Evolutionary conservation across 2,329 filamentous ascomycete species (phyloP), one percentile per base, ranked within the genome.

Genomic region (Colletotrichum sp.): DNA sequence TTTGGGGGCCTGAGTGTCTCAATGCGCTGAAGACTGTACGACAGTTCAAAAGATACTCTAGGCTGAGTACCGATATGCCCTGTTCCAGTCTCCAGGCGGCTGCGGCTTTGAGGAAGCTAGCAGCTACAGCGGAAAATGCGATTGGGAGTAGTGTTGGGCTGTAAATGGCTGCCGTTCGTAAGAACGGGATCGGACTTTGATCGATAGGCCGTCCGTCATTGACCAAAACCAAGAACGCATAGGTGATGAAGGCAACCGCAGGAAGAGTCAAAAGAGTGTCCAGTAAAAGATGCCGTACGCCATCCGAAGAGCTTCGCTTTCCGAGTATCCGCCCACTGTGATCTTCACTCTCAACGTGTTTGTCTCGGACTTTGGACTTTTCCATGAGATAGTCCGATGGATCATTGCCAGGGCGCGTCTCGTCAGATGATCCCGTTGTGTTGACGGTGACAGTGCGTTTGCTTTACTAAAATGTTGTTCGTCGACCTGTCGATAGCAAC

Each of bases 131-230:
- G n/a, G 69, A 36, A 24, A 72, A 72, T 2, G 69, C 63, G 12
- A 72, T 72, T 9, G 63, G 69, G 11, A 72, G 67, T 6, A 72
- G 18, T 6, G 69, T 72, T 4, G 69, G 69, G 11, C 69, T 65
- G 38, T 72, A 66, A 34, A n/a, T 51, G 16, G 69, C 55, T 9
- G 63, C 63, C 9, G 21, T 62, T 29, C 27, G 16, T 2, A 67
- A 43, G 7, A 24, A 6, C 3, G 63, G 69, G 7, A 72, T 18
- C 2, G 64, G 63, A 12, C 27, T 13, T 21, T 72, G 29, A 3
- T 59, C 38, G 29, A 59, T 6, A 8, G 57, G n/a, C 0, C 15
- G 29, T n/a, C 29, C 57, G 2, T 33, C 24, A 0, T 59, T 59
- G 1, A 21, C 11, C 1, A 33, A 2, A 12, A 59, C 57, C 16